These are phyloP conservation scores for Dactylonectria macrodidyma DNA, from an alignment of 2,329 filamentous ascomycete genomes.

Conservation along the genomic window DNA sequence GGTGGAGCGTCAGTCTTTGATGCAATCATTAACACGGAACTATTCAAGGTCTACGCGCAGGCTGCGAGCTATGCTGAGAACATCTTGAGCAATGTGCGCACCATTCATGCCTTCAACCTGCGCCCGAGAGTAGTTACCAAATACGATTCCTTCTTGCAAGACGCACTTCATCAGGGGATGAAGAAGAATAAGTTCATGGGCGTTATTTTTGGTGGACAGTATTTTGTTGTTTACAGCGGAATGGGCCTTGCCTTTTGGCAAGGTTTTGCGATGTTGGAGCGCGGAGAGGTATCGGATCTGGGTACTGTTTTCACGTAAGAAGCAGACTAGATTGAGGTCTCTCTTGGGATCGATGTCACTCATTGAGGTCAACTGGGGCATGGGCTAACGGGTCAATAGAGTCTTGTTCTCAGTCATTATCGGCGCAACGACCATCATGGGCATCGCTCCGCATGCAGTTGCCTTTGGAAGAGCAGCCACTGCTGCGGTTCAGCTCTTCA, in stretches of 20 bases:
- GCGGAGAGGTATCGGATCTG: constrained; percentile 53
- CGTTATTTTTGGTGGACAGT: constrained; percentile 54
- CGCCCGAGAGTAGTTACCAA: background rate
- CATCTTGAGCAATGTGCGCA: constrained; percentile 55
- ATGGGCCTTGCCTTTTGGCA: constrained; percentile 62
- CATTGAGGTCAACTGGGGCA: background rate
- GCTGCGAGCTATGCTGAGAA: constrained; percentile 53
- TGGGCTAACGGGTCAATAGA: background rate
- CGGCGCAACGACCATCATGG: constrained; percentile 28
- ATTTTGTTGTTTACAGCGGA: constrained; percentile 57
- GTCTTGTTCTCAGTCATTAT: constrained; percentile 36
- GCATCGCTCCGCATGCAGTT: constrained; percentile 34
- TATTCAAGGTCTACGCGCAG: constrained; percentile 49
- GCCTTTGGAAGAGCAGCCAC: background rate
- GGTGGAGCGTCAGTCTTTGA: constrained; percentile 43
- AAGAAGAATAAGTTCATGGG: constrained; percentile 55
- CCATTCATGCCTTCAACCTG: constrained; percentile 49
- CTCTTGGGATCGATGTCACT: background rate
- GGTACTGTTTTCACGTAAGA: constrained; percentile 57
- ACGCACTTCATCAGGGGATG: constrained; percentile 48
- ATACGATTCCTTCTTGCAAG: background rate
- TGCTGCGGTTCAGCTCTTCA: background rate
- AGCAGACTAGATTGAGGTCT: background rate
- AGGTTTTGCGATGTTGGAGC: constrained; percentile 54
- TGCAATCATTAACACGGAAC: constrained; percentile 49